Evolutionary conservation across 2,329 filamentous ascomycete genomes (phyloP).

Genomic region (Aureobasidium sp.): DNA sequence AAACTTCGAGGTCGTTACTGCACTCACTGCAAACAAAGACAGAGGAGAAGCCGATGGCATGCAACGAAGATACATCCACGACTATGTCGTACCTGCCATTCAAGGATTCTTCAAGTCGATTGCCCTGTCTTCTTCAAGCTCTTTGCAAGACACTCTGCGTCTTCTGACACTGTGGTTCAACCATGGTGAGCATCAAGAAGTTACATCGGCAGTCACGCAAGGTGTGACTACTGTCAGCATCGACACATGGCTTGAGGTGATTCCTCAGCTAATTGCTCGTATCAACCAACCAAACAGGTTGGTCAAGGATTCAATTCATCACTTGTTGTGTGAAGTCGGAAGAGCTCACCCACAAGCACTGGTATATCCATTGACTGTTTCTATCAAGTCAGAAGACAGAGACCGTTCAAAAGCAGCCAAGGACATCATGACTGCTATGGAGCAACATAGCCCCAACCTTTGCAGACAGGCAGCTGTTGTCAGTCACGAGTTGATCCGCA

Average conservation of each 20-base stretch:
- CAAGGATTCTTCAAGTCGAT: slow-evolving; percentile 98
- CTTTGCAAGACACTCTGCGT: slow-evolving; percentile 88
- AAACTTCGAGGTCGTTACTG: slow-evolving; percentile 96
- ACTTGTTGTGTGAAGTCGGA: slow-evolving; percentile 85
- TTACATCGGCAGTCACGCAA: slow-evolving; percentile 81
- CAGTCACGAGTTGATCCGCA: slow-evolving; percentile 92
- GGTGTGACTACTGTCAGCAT: slow-evolving; percentile 89
- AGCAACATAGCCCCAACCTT: slow-evolving; percentile 82
- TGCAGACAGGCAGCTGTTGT: slow-evolving; percentile 94
- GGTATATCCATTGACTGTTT: slow-evolving; percentile 94
- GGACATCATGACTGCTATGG: slow-evolving; percentile 97
- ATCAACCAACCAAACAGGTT: slow-evolving; percentile 93
- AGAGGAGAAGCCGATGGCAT: slow-evolving; percentile 42
- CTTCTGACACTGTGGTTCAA: slow-evolving; percentile 94
- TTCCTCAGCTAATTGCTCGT: slow-evolving; percentile 91
- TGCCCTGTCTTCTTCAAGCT: slow-evolving; percentile 81
- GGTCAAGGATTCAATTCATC: slow-evolving; percentile 85
- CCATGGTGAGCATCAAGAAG: slow-evolving; percentile 80
- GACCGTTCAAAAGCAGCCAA: slow-evolving; percentile 80
- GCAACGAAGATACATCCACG: slow-evolving; percentile 63
- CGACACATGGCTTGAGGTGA: slow-evolving; percentile 97
- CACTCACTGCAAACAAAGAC: slow-evolving; percentile 61
- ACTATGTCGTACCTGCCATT: slow-evolving; percentile 90
- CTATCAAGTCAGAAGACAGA: slow-evolving; percentile 90
- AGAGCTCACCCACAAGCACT: slow-evolving; percentile 91